Percentiles rank a stretch among this genome's conserved stretches.
These are phyloP conservation scores for Fabrea salina DNA, from an alignment of 169 alveolate genomes.

Conservation along the genomic window DNA sequence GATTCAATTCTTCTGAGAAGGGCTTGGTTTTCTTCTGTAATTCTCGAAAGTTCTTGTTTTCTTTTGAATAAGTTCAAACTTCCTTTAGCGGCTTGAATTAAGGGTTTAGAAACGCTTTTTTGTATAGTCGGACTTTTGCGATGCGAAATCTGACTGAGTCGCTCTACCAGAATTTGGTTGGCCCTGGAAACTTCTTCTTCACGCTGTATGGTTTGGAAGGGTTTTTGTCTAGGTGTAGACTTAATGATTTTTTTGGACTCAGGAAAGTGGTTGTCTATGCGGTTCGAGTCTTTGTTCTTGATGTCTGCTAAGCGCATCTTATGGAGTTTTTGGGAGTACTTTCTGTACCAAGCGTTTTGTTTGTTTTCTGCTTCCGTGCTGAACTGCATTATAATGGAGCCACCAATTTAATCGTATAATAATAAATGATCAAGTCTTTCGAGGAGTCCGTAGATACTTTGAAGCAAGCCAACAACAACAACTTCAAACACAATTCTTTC, in stretches of 20 bases:
- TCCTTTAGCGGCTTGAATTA: background rate
- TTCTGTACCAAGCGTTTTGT: background rate
- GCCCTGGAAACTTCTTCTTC: background rate
- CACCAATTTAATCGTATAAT: too few relatives aligned
- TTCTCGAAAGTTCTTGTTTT: constrained; percentile 12
- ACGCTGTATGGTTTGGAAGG: background rate
- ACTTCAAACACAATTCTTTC: too few relatives aligned
- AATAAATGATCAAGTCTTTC: too few relatives aligned
- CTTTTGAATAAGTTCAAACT: background rate
- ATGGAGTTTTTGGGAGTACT: background rate
- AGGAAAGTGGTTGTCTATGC: background rate
- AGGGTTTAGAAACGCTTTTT: background rate
- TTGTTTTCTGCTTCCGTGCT: too few relatives aligned
- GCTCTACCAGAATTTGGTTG: background rate
- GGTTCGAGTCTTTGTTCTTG: background rate
- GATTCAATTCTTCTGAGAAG: background rate
- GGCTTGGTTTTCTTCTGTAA: constrained; percentile 2
- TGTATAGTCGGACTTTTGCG: too few relatives aligned
- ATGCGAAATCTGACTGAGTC: background rate
- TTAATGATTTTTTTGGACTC: background rate
- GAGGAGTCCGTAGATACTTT: too few relatives aligned
- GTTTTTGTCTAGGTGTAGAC: background rate
- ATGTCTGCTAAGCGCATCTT: background rate
- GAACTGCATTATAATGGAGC: too few relatives aligned
- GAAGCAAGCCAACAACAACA: too few relatives aligned